Base-by-base conservation (phyloP, 2,329 filamentous ascomycete genomes). In the Neodidymelliopsis sp. region DNA sequence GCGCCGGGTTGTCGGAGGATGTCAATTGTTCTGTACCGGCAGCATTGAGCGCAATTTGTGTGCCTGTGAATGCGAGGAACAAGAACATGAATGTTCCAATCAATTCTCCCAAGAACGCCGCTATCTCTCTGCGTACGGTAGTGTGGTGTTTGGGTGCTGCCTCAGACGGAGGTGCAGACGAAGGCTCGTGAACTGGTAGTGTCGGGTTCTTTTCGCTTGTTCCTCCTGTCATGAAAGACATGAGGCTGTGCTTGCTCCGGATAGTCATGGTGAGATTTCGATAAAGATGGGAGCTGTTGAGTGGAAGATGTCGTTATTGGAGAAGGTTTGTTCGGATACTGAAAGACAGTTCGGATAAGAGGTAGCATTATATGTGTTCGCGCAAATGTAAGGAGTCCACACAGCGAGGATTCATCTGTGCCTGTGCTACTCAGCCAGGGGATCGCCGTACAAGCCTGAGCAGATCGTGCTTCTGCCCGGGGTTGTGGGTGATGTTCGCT, bases 21-120 rank as follows among this genome's bases (percentile, higher is more conserved):
- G 42, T 55, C 19, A 60, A 46, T 76, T 56, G 71, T 74, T 50
- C 31, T 16, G 39, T 48, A n/a, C 44, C 44, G 4, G 61, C 51
- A 24, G 61, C 59, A 6, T 80, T 76, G 41, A 81, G 80, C 53
- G 77, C 73, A 16, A 82, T 72, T 63, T 84, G 80, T 10, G 67
- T 67, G 18, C 63, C 65, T 15, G 63, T 50, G 39, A 70, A 70
- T 3, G 67, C 65, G 25, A 71, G 54, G 23, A 62, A 67, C 16
- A 79, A 65, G 59, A 79, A 79, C 53, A 79, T 69, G 55, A 78
- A 76, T 0, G 75, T 77, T 33, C 76, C 77, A 35, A 74, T 67
- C 42, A 78, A 74, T 43, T 79, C 76, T 25, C 76, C 76, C 5
- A 75, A 29, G 29, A 67, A 66, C 9, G 65, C 62, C 2, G 56